Conservation (phyloP, 129 eudicot genomes). For the carrot (Daucus carota) region DH1_v3.0 NC_030383.2:9598501-9599000, state of each 20-base stretch:
- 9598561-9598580: no score
- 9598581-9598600: no score
- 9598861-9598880: constrained; percentile 82
- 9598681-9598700: background rate
- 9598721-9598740: background rate
- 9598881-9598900: constrained; percentile 96
- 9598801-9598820: constrained; percentile 65
- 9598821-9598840: constrained; percentile 68
- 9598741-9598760: background rate
- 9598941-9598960: constrained; percentile 71
- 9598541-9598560: no score
- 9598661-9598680: background rate
- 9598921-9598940: constrained; percentile 88
- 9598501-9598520: no score
- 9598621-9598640: background rate
- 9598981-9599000: constrained; percentile 64
- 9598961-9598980: constrained; percentile 50
- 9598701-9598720: background rate
- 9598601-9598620: background rate
- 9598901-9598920: constrained; percentile 88
- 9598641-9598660: background rate
- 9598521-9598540: no score
- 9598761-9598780: background rate
- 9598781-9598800: constrained; percentile 50
- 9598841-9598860: constrained; percentile 89